Base-by-base conservation (phyloP, 1,284 basidiomycete species). In the Chondrostereum purpureum region DNA sequence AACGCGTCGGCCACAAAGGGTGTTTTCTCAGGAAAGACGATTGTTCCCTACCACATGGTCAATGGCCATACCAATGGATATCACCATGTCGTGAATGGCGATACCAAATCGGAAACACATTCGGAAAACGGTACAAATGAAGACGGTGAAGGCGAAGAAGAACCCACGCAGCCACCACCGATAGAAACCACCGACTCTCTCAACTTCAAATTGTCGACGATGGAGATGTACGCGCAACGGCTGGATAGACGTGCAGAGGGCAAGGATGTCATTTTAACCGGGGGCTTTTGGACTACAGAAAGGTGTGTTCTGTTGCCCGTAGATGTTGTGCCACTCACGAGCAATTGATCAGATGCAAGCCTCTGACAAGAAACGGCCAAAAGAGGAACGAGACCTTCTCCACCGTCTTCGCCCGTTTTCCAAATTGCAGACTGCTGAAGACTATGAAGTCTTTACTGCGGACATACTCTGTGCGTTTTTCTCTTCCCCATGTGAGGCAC, bases 201-300 rank as follows among this genome's bases (percentile, higher is more conserved):
- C n/a, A 73, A 80, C 20, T 86, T 97, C 67, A 99, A 99, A 69
- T 69, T 97, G 23, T 82, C 88, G 0, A 65, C 98, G 46, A 69
- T 98, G 52, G 89, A 96, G 60, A 93, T 94, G 71, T 99, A 98
- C 68, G 83, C 83, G 56, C 90, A 92, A 52, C 83, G 89, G 44
- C 76, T 98, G n/a, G 88, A 93, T 52, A 92, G 88, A 64, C 78
- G 95, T 24, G 68, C 83, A 49, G 88, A 92, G 58, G 80, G 78
- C 35, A 99, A 98, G 66, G 80, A 82, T n/a, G 67, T 98, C 49
- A 89, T 99, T 62, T 95, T 59, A 89, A 98, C 58, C 76, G 95
- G 43, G 92, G 92, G 1, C 65, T 99, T 48, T 72, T 96, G 38
- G 93, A 97, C 58, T 92, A 95, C 62, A 96, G 94, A 64, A 90